Base-by-base conservation (phyloP, 208 protist species). In the Crithidia sp. region DNA sequence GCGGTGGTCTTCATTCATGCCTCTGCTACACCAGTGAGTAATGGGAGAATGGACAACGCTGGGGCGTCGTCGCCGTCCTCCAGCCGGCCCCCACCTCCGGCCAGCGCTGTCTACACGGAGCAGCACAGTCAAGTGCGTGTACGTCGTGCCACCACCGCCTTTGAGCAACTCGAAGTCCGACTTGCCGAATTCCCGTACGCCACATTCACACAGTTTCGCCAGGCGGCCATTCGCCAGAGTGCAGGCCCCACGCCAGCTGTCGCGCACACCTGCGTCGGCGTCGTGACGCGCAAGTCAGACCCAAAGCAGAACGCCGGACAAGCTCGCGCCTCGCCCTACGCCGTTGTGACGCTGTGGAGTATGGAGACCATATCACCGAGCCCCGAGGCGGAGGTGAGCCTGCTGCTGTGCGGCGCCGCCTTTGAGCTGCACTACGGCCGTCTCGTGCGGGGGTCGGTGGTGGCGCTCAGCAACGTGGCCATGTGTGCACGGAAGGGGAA, bases 371-470 rank as follows among this genome's bases (percentile, higher is more conserved):
- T 82, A 19, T 93, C 86, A 0, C 79, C 87, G 10, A 65, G 67
- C 4, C 55, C 87, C 8, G 43, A 62, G 13, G 64, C 79, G 8
- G 84, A 92, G 66, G 58, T 95, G 43, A 59, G 80, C 41, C 59
- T 95, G 43, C 67, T 95, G 16, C 66, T 95, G 41, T 85, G 79
- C 70, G 86, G 87, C 2, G 69, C 67, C 43, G 90, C 87, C 4
- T 93, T 93, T 65, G 86, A 93, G 8, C 57, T 71, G 41, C 77
- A 90, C 44, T 90, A 90, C 79, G 84, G 74, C 40, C 83, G 81
- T 19, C 66, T 93, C 5, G 58, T 68, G 6, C 67, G 56, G 16
- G 90, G 88, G 0, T 61, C 76, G 4, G 90, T 95, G 12, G 40
- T 92, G 52, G 86, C 86, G 6, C 74, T 95, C n/a, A 83, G 79